phyloP scores from a whole-genome alignment of 495 filamentous ascomycete species.

The Hamigera avellanea region DNA sequence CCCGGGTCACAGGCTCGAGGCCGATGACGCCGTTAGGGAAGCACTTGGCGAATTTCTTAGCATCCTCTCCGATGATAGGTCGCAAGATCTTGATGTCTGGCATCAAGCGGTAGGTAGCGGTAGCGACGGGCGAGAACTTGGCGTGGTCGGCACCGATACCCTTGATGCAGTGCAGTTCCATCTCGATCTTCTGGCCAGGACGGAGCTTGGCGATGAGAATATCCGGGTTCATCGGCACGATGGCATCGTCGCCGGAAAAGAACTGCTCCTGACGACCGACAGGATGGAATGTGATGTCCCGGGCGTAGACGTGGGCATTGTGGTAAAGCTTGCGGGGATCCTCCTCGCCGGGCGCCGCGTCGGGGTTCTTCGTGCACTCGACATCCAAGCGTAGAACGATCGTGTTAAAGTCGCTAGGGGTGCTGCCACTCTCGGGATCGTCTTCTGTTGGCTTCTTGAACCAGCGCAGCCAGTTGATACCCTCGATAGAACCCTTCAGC shows the following conservation, averaged over 20 bases:
- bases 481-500: conserved; percentile 62
- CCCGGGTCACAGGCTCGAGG: conserved; percentile 56
- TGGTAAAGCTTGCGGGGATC: conserved; percentile 77
- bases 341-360: conserved; percentile 54
- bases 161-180: conserved; percentile 83
- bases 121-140: conserved; percentile 95
- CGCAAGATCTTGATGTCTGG: conserved; percentile 71
- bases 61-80: conserved; percentile 77
- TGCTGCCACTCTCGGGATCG: conserved; percentile 32
- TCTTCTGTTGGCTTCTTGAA: conserved; percentile 48
- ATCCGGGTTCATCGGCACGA: conserved; percentile 74
- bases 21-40: conserved; percentile 86
- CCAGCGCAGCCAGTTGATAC: conserved; percentile 71
- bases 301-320: conserved; percentile 79
- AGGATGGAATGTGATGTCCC: conserved; percentile 62
- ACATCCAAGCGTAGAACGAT: conserved; percentile 59
- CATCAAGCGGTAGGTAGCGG: conserved; percentile 81
- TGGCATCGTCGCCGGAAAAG: conserved; percentile 54
- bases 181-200: conserved; percentile 73
- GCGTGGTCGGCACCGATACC: conserved; percentile 92
- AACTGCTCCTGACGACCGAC: conserved; percentile 58
- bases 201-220: conserved; percentile 92
- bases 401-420: conserved; percentile 67
- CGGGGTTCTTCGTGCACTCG: conserved; percentile 63
- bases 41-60: conserved; percentile 79